Base-by-base conservation (phyloP, 768 basidiomycete genomes). In the Tulasnella sp. region DNA sequence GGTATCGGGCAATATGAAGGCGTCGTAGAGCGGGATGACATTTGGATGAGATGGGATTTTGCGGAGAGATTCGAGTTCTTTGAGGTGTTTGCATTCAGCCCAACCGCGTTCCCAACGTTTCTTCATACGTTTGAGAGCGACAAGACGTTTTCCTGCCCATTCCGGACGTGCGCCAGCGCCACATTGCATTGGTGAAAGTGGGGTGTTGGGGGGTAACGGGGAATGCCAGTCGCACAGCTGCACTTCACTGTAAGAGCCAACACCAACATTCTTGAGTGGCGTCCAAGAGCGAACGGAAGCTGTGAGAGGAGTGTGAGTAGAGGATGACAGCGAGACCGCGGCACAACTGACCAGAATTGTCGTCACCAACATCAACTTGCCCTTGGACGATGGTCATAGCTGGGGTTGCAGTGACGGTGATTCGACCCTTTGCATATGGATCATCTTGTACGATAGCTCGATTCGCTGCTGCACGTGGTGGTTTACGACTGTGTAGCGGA, bases 181-280 rank as follows among this genome's bases (percentile, higher is more conserved):
- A 67, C 88, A 88, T 65, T 95, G 91, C 92, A 95, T 95, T 31
- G 91, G 85, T 19, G 90, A 90, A 56, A 89, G 69, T 37, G 83
- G 81, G 45, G 86, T 87, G 72, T 86, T 84, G 65, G 88, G 81
- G 64, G 90, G 88, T 63, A 98, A 72, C 56, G 85, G 79, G 62
- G 87, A 88, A 73, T 95, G 90, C 93, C 93, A 99, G 74, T 99
- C 95, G 67, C 92, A 95, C 59, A 99, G 76, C 81, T 87, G 90
- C 57, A 99, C 95, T 3, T 91, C 98, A 45, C 95, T 95, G 63
- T 98, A 98, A 5, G 93, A 96, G 49, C 95, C 95, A 65, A 96
- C 93, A 35, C 95, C 95, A 65, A 99, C 78, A 56, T 86, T 83
- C 71, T 98, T 98, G 72, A 98, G 77, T 43, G 88, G 83, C 25